A percentile compares a stretch with the other conserved stretches of the same genome.
These are phyloP conservation scores for Talaromyces pinophilus DNA, from an alignment of 2,329 filamentous ascomycete species.

Conservation along the genomic window DNA sequence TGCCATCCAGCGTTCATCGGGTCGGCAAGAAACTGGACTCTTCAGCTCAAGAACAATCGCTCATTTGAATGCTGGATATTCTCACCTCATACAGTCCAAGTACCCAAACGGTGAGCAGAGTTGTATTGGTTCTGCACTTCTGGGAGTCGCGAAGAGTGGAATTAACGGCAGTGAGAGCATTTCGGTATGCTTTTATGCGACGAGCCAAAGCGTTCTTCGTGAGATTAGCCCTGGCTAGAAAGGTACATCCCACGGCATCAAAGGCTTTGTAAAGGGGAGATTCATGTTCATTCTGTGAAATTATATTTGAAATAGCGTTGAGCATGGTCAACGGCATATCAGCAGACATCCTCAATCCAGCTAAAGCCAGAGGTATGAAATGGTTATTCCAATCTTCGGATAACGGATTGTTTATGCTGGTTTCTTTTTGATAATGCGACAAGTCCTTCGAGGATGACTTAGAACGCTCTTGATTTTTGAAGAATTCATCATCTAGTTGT, in stretches of 20 bases:
- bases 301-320: conserved; percentile 1
- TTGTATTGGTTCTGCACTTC: conserved; percentile 4
- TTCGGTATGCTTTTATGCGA: conserved; percentile 13
- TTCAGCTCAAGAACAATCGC: not conserved
- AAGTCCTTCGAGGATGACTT: not conserved
- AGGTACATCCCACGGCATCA: conserved; percentile 15
- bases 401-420: not conserved
- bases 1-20: conserved; percentile 1
- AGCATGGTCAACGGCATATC: conserved; percentile 8
- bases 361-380: not conserved
- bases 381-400: conserved; percentile 2
- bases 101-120: conserved; percentile 15
- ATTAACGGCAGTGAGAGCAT: conserved; percentile 11
- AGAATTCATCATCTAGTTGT: not conserved
- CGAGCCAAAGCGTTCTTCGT: conserved; percentile 6
- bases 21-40: not conserved
- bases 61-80: not conserved
- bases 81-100: conserved; percentile 19
- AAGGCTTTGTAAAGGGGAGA: conserved; percentile 9
- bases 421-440: not conserved
- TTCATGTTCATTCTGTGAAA: not conserved
- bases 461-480: not conserved
- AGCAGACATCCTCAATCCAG: not conserved
- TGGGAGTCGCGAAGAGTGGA: not conserved
- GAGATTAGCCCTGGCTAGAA: not conserved